These are phyloP conservation scores for Fusarium tjaetaba DNA, from an alignment of 2,329 filamentous ascomycete species.

Conservation along the genomic window DNA sequence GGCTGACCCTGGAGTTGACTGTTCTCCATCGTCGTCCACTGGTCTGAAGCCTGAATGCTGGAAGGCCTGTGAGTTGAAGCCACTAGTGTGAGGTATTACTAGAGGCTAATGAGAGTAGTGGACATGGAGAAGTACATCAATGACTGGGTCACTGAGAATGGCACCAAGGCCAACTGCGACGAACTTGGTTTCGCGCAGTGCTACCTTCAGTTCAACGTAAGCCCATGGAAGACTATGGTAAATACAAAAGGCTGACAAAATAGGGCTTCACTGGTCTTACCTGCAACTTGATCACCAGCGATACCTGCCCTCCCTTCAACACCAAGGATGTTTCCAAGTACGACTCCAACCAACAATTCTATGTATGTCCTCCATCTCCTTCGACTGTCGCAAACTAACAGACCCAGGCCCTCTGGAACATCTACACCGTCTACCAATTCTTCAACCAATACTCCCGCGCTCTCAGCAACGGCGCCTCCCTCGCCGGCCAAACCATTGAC, in stretches of 20 bases:
- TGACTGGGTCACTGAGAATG: conserved; percentile 17
- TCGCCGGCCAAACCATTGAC: conserved; percentile 18
- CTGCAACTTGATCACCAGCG: conserved; percentile 17
- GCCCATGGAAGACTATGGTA: fast-evolving
- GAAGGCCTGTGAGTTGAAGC: neutral
- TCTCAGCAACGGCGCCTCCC: conserved; percentile 16
- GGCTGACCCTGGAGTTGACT: conserved; percentile 2
- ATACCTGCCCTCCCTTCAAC: conserved; percentile 17
- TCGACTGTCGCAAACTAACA: fast-evolving
- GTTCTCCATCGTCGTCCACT: conserved; percentile 1
- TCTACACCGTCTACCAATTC: conserved; percentile 26
- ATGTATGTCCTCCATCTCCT: neutral
- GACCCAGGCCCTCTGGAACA: neutral
- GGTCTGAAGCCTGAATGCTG: conserved; percentile 21
- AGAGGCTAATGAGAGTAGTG: neutral
- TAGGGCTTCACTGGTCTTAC: conserved; percentile 18
- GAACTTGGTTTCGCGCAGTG: conserved; percentile 21
- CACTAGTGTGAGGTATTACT: too few relatives aligned
- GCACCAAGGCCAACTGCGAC: conserved; percentile 3
- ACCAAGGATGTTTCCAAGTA: conserved; percentile 15
- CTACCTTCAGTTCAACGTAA: conserved; percentile 15
- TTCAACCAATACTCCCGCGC: conserved; percentile 23
- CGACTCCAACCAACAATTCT: conserved; percentile 22
- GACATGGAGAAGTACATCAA: conserved; percentile 27
- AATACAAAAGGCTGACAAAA: fast-evolving